These are phyloP conservation scores for Fusarium sp. DNA, from an alignment of 2,329 filamentous ascomycete genomes.

Conservation along the genomic window DNA sequence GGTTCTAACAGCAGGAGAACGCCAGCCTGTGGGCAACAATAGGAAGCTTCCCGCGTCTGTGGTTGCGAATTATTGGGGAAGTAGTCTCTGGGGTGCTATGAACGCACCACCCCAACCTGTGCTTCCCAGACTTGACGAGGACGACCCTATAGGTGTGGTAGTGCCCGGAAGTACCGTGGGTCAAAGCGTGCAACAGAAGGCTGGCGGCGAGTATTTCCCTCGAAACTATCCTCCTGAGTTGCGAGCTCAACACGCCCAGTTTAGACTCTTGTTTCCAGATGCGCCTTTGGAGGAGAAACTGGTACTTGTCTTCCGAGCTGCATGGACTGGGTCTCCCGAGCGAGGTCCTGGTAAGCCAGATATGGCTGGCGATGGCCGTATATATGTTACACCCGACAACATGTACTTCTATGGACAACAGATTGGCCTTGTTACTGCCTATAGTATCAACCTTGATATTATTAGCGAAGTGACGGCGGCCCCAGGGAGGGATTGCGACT, in stretches of 20 bases:
- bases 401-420: constrained; percentile 98
- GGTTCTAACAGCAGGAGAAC: constrained; percentile 83
- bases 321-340: constrained; percentile 73
- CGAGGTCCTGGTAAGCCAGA: constrained; percentile 57
- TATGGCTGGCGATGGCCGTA: constrained; percentile 75
- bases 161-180: constrained; percentile 52
- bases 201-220: constrained; percentile 70
- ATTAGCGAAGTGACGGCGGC: constrained; percentile 92
- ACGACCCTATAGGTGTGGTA: constrained; percentile 58
- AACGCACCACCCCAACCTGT: constrained; percentile 49
- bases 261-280: constrained; percentile 88
- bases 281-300: constrained; percentile 83
- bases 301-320: constrained; percentile 91
- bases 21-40: constrained; percentile 74
- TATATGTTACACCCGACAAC: constrained; percentile 87
- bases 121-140: constrained; percentile 52
- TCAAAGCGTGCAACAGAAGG: constrained; percentile 49
- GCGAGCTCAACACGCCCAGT: constrained; percentile 90
- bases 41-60: constrained; percentile 84
- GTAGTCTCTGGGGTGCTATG: constrained; percentile 74
- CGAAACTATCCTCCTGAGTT: constrained; percentile 84
- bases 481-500: constrained; percentile 91
- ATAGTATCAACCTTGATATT: constrained; percentile 77
- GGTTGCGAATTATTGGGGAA: constrained; percentile 95
- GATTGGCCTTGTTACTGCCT: constrained; percentile 88